phyloP scores from a whole-genome alignment of 768 basidiomycete genomes.

The Sarcodon sp. region DNA sequence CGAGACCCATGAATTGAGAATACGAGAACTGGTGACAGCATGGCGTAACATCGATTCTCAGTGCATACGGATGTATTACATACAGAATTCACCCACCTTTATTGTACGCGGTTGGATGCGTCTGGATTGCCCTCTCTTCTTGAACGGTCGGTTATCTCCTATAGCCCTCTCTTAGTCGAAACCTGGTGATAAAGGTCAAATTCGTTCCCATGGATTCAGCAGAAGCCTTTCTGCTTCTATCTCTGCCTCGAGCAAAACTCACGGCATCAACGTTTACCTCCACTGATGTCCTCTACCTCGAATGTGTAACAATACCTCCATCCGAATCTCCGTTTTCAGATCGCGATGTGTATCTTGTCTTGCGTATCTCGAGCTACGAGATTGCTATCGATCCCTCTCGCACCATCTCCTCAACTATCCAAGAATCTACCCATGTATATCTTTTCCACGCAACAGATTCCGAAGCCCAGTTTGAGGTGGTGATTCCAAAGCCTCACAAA shows the following conservation, averaged over 20 bases:
- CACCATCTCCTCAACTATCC: conserved; percentile 21
- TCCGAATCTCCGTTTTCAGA: conserved; percentile 15
- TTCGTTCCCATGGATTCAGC: conserved; percentile 3
- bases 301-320: conserved; percentile 43
- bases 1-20: too few species aligned
- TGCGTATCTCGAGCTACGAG: conserved; percentile 43
- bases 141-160: too few species aligned
- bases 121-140: too few species aligned
- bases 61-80: too few species aligned
- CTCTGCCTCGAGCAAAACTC: conserved; percentile 34
- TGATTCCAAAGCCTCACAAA: conserved; percentile 17
- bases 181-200: too few species aligned
- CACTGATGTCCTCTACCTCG: conserved; percentile 36
- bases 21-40: too few species aligned
- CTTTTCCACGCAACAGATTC: conserved; percentile 25
- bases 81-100: too few species aligned
- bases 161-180: too few species aligned
- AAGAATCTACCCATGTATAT: conserved; percentile 20
- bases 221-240: conserved; percentile 45
- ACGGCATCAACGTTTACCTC: conserved; percentile 17
- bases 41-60: too few species aligned
- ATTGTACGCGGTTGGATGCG: too few species aligned
- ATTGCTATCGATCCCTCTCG: conserved; percentile 46
- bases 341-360: conserved; percentile 54
- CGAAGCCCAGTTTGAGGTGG: conserved; percentile 12